Base-by-base conservation (phyloP, 2,329 filamentous ascomycete species). In the Didymosphaeria variabile region DNA sequence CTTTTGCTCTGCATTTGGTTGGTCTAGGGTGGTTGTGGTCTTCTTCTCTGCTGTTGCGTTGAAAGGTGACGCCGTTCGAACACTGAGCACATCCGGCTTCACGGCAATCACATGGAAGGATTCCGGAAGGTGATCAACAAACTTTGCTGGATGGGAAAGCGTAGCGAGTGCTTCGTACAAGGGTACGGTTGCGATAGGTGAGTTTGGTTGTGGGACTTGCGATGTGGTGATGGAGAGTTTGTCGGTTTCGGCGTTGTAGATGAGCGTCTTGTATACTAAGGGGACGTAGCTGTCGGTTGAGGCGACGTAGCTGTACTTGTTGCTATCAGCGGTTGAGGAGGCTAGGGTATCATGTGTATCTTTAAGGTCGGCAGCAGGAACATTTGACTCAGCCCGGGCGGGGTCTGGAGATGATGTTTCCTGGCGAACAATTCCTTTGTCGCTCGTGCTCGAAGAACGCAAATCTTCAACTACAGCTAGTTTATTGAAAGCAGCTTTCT, bases 41-140 rank as follows among this genome's bases (percentile, higher is more conserved):
- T 61, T 50, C 5, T 26, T 29, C 10, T 53, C 45, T 21, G 52
- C 29, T n/a, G 31, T 34, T 7, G 51, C 1, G 12, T 51, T 32
- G 60, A n/a, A 7, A 42, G 60, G 21, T 47, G 55, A 34, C 61
- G 53, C 6, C 58, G 68, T 26, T 42, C 55, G 55, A 53, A 67
- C 10, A 55, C 66, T 31, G 49, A 79, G 71, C 52, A 78, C 67
- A 45, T 78, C 65, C 26, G 66, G 63, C 10, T 69, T 74, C 1
- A 68, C 68, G n/a, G 58, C 68, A 23, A 76, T 60, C 13, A 77
- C 63, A 46, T 77, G 73, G 23, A 71, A 69, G 19, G 63, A 63
- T 0, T 62, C 31, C 0, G 68, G 66, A 2, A 79, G 69, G 51
- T 75, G 63, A 1, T 74, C 73, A 8, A 78, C 56, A 51, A 77